These are phyloP conservation scores for Uncinocarpus reesii DNA, from an alignment of 2,329 filamentous ascomycete genomes.

Conservation along the genomic window DNA sequence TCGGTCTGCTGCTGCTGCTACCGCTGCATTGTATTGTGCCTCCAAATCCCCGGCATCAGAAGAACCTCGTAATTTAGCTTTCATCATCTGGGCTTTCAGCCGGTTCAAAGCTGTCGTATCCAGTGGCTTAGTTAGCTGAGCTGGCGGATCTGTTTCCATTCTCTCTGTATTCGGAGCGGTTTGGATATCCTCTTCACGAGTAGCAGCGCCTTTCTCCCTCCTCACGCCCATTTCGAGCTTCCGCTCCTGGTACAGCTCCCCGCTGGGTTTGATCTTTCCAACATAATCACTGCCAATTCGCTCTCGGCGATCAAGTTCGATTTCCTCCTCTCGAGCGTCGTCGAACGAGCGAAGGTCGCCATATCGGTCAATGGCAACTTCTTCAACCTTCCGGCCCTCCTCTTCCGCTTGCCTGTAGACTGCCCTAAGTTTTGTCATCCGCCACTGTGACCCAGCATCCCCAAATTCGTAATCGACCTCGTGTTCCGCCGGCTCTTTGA, in stretches of 20 bases:
- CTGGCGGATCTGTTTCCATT: constrained; percentile 47
- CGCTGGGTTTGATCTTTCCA: constrained; percentile 74
- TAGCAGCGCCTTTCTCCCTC: constrained; percentile 26
- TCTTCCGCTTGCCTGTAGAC: constrained; percentile 74
- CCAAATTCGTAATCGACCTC: constrained; percentile 77
- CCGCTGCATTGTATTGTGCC: constrained; percentile 68
- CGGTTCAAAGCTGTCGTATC: constrained; percentile 77
- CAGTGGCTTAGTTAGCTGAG: constrained; percentile 44
- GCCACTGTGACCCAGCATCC: constrained; percentile 81
- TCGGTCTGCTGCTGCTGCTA: constrained; percentile 49
- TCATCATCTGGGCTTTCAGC: constrained; percentile 89
- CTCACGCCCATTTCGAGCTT: constrained; percentile 49
- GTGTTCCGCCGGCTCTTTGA: constrained; percentile 42
- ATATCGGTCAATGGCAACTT: constrained; percentile 71
- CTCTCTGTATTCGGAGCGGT: constrained; percentile 45
- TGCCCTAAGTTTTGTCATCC: constrained; percentile 86
- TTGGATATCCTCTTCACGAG: constrained; percentile 24
- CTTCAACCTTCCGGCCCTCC: constrained; percentile 60
- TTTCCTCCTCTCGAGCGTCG: constrained; percentile 81
- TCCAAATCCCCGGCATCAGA: constrained; percentile 69
- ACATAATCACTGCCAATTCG: constrained; percentile 78
- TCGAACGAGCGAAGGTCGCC: constrained; percentile 78
- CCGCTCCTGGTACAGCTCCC: constrained; percentile 73
- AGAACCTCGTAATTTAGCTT: constrained; percentile 73
- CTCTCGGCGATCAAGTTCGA: constrained; percentile 73